Conservation (phyloP, 257 asterid genomes). For the Solanum verrucosum region DNA sequence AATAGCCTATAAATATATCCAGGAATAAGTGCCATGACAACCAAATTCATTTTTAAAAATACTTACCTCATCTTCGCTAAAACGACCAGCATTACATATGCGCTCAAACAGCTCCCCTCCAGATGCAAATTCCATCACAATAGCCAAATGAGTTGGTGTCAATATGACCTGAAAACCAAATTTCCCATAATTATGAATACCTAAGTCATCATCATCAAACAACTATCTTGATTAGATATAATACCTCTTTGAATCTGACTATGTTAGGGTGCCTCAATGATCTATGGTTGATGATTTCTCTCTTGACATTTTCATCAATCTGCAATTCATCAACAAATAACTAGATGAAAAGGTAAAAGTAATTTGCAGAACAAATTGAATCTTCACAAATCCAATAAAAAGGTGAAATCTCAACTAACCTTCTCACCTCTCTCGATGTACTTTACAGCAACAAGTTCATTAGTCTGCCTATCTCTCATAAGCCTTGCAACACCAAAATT, state of each 20-base stretch:
- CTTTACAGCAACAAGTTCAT: slow-evolving; percentile 94
- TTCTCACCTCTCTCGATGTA: slow-evolving; percentile 97
- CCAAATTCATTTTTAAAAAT: neutral
- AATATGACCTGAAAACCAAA: slow-evolving; percentile 49
- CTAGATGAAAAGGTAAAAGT: neutral
- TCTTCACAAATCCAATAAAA: neutral
- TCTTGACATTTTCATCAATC: slow-evolving; percentile 93
- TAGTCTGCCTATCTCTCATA: slow-evolving; percentile 81
- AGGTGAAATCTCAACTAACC: slow-evolving; percentile 25
- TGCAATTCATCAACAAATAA: slow-evolving; percentile 7
- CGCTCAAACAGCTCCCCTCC: slow-evolving; percentile 97
- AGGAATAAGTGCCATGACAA: neutral
- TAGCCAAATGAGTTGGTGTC: slow-evolving; percentile 95
- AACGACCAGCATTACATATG: slow-evolving; percentile 96
- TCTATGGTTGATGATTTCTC: slow-evolving; percentile 89
- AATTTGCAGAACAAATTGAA: neutral
- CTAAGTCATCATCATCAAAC: neutral
- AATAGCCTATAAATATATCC: neutral
- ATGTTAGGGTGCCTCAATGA: slow-evolving; percentile 92
- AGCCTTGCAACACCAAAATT: slow-evolving; percentile 95
- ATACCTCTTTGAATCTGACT: slow-evolving; percentile 83
- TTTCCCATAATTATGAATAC: neutral
- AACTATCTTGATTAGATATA: neutral
- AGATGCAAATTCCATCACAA: slow-evolving; percentile 98
- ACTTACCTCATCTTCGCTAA: slow-evolving; percentile 92